Percentiles rank a stretch among this genome's conserved stretches.
Evolutionary conservation across 495 filamentous ascomycete species (phyloP).

Genomic region (Aspergillus bridgeri): DNA sequence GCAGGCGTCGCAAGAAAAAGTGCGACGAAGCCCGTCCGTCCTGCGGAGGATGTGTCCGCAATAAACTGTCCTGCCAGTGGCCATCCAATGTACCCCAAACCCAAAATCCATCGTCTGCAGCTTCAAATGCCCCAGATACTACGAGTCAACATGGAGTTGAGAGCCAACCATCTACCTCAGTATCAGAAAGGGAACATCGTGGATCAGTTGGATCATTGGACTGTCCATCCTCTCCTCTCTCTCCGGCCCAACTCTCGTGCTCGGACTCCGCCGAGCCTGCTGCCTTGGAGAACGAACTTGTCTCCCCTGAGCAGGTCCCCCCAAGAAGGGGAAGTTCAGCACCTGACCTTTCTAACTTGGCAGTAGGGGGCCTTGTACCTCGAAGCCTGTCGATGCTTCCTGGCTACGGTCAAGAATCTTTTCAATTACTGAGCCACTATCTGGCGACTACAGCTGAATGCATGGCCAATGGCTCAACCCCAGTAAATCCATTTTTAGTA

Average conservation of each 20-base stretch:
- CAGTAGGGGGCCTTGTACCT: slow-evolving; percentile 11
- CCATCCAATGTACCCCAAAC: slow-evolving; percentile 21
- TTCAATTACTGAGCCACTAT: slow-evolving; percentile 36
- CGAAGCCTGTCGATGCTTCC: slow-evolving; percentile 34
- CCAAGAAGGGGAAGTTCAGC: neutral
- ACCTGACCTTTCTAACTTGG: neutral
- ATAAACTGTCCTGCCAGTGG: slow-evolving; percentile 34
- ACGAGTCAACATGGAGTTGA: neutral
- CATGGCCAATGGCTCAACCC: slow-evolving; percentile 39
- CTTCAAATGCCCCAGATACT: slow-evolving; percentile 3
- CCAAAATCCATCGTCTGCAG: slow-evolving; percentile 4
- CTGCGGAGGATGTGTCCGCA: slow-evolving; percentile 54
- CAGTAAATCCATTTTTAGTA: slow-evolving; percentile 36
- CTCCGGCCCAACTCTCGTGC: neutral
- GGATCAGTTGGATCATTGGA: slow-evolving; percentile 3
- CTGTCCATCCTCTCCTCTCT: neutral
- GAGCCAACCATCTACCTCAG: neutral
- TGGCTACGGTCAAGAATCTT: slow-evolving; percentile 31
- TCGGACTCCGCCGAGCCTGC: slow-evolving; percentile 1
- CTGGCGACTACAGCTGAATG: slow-evolving; percentile 35
- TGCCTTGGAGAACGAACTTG: slow-evolving; percentile 1
- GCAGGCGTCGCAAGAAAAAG: slow-evolving; percentile 89
- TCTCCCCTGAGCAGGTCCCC: neutral
- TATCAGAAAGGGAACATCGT: neutral
- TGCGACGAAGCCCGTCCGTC: slow-evolving; percentile 79